These are phyloP conservation scores for Trebouxia sp. DNA, from an alignment of 139 green algal genomes.

Conservation along the genomic window DNA sequence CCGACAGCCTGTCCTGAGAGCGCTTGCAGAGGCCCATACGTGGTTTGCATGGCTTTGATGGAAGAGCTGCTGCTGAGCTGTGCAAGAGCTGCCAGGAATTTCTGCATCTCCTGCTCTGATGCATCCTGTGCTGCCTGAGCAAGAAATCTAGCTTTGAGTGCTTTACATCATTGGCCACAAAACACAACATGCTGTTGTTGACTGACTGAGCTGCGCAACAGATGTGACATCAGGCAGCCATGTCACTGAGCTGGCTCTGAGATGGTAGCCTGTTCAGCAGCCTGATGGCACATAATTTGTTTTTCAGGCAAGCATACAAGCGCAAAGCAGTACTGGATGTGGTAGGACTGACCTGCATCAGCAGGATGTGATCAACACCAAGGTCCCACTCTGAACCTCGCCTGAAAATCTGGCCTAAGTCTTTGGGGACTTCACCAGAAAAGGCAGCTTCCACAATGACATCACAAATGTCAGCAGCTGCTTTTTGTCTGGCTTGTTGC, in stretches of 20 bases:
- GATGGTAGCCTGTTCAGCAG: no score
- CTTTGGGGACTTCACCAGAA: neutral
- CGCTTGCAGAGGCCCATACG: neutral
- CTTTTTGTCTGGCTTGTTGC: neutral
- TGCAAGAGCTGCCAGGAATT: neutral
- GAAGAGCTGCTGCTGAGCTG: neutral
- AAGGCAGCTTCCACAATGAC: neutral
- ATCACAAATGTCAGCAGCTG: neutral
- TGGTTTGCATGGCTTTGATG: conserved; percentile 21
- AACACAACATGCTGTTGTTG: neutral
- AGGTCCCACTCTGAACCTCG: conserved; percentile 17
- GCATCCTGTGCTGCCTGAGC: neutral
- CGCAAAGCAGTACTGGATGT: no score
- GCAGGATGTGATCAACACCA: conserved; percentile 17
- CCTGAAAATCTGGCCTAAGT: conserved; percentile 29
- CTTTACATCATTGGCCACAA: neutral
- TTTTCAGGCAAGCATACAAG: neutral
- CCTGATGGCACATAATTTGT: neutral
- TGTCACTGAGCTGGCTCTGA: no score
- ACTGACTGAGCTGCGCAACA: no score
- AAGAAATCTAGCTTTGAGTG: neutral
- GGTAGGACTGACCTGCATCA: conserved; percentile 8
- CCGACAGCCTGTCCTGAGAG: neutral
- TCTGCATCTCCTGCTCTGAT: conserved; percentile 1
- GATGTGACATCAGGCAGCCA: no score